Conservation (phyloP, 176 grass and related monocot species). For the Dactylis glomerata region DNA sequence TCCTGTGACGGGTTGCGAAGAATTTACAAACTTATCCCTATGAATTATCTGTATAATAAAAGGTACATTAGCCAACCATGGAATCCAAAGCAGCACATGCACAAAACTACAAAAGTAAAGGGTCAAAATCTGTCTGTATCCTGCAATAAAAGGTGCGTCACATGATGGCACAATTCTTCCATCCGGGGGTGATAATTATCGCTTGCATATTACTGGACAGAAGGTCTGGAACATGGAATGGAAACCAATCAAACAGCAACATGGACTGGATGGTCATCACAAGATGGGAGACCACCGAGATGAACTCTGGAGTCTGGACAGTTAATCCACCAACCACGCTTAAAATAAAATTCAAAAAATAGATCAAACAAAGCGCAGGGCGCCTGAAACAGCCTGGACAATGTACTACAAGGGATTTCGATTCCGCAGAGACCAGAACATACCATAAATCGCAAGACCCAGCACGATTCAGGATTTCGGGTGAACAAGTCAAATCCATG, state of each 20-base stretch:
- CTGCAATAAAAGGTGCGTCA: slow-evolving; percentile 6
- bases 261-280: neutral
- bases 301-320: neutral
- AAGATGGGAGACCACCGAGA: neutral
- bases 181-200: neutral
- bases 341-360: neutral
- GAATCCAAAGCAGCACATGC: slow-evolving; percentile 39
- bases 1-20: slow-evolving; percentile 25
- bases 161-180: slow-evolving; percentile 31
- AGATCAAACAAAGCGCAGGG: neutral
- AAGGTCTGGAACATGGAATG: slow-evolving; percentile 8
- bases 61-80: slow-evolving; percentile 28
- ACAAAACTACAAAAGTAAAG: slow-evolving; percentile 43
- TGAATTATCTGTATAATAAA: slow-evolving; percentile 44
- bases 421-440: neutral
- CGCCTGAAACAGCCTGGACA: neutral
- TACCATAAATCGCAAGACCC: neutral
- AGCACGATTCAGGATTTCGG: slow-evolving; percentile 14
- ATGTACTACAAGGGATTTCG: slow-evolving; percentile 24
- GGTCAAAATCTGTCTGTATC: slow-evolving; percentile 47
- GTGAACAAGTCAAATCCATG: slow-evolving; percentile 6
- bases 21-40: slow-evolving; percentile 43
- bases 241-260: slow-evolving; percentile 32
- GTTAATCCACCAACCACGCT: slow-evolving; percentile 16
- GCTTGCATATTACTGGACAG: neutral